Conservation (phyloP, 2,329 filamentous ascomycete species). For the Apiospora rasikravindrae region DNA sequence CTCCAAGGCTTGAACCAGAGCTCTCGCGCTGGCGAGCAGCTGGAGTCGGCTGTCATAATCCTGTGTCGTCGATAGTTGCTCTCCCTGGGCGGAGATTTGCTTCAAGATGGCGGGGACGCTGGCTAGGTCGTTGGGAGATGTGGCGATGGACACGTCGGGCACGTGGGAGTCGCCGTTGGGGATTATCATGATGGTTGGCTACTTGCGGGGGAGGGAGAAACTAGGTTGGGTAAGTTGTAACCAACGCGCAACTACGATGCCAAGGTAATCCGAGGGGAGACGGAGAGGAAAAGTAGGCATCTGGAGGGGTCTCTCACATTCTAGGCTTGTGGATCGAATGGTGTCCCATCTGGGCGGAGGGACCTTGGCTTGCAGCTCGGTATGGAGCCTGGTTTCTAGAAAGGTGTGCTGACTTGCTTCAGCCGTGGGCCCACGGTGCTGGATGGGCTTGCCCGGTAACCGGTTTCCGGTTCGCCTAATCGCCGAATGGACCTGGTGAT, state of each 20-base stretch:
- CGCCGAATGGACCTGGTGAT: not conserved
- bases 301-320: not conserved
- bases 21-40: not conserved
- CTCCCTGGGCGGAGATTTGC: not conserved
- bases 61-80: not conserved
- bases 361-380: too few species aligned
- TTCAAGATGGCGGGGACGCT: not conserved
- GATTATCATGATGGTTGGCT: not conserved
- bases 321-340: not conserved
- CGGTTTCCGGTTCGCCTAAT: too few species aligned
- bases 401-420: not conserved
- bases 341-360: too few species aligned
- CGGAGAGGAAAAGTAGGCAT: not conserved
- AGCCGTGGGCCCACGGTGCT: too few species aligned
- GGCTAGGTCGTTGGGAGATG: not conserved
- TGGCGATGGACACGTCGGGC: not conserved
- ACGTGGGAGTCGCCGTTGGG: not conserved
- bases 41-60: not conserved
- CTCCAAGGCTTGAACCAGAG: conserved; percentile 3
- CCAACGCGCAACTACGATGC: not conserved
- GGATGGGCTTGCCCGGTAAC: too few species aligned
- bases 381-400: not conserved
- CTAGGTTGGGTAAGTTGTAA: not conserved
- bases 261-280: not conserved
- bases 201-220: not conserved